A percentile compares a stretch with the other conserved stretches of the same genome.
phyloP scores from a whole-genome alignment of 306 rosid genomes.

The Corylus avellana region DNA sequence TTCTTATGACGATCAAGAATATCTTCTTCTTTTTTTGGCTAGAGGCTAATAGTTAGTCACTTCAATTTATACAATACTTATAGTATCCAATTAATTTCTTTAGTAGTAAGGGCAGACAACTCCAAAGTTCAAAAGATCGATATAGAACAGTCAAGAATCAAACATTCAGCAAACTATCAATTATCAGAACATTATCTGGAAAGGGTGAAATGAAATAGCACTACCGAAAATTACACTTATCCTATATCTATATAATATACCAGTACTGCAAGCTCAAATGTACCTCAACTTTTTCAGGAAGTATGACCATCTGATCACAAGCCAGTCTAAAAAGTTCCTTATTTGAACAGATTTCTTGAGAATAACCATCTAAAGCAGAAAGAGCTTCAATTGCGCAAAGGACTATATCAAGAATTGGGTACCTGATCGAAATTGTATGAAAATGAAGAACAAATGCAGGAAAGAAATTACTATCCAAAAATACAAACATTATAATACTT shows the following conservation, averaged over 20 bases:
- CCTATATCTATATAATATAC: too few species aligned
- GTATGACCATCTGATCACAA: conserved; percentile 58
- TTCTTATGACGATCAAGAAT: neutral
- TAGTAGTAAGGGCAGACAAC: too few species aligned
- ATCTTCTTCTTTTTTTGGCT: too few species aligned
- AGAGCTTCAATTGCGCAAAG: conserved; percentile 73
- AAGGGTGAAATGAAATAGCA: conserved; percentile 13
- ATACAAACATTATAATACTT: neutral
- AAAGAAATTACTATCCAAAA: neutral
- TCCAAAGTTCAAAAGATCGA: too few species aligned
- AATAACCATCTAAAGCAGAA: conserved; percentile 71
- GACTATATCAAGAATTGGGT: conserved; percentile 67
- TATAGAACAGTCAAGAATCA: neutral
- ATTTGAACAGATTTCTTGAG: conserved; percentile 71
- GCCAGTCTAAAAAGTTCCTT: conserved; percentile 60
- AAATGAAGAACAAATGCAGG: neutral
- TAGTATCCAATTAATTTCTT: too few species aligned
- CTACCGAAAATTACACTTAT: neutral
- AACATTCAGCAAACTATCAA: neutral
- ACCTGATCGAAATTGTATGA: conserved; percentile 55
- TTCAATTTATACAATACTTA: too few species aligned
- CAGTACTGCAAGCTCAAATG: conserved; percentile 8
- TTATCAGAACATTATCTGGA: conserved; percentile 10
- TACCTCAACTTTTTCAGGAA: conserved; percentile 92
- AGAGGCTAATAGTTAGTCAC: too few species aligned